Conservation (phyloP, 495 filamentous ascomycete genomes). For the Talaromyces nanjingensis region DNA sequence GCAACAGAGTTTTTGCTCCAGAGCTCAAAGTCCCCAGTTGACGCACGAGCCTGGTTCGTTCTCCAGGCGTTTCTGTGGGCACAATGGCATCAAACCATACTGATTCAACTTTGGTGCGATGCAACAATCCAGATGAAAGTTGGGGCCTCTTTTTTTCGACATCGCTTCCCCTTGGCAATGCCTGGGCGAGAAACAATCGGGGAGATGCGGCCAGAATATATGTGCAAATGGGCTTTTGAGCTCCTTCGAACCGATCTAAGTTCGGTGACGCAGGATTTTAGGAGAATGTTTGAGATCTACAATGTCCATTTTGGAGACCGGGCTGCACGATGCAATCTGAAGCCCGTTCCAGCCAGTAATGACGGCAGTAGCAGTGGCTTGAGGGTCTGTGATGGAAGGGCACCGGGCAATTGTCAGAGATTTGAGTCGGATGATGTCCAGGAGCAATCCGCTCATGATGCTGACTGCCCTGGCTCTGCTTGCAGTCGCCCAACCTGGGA, state of each 20-base stretch:
- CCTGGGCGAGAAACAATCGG: background rate
- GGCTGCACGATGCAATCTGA: constrained; percentile 1
- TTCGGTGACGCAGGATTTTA: background rate
- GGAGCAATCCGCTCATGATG: constrained; percentile 13
- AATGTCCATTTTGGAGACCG: background rate
- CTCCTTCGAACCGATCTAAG: constrained; percentile 5
- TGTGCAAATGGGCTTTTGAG: constrained; percentile 18
- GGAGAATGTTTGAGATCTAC: constrained; percentile 1
- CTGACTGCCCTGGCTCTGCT: constrained; percentile 3
- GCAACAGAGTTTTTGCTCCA: background rate
- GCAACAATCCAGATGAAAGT: background rate
- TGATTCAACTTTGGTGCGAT: constrained; percentile 13
- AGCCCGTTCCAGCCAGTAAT: constrained; percentile 2
- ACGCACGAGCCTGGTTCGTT: constrained; percentile 7
- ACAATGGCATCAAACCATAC: constrained; percentile 12
- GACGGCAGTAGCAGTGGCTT: background rate
- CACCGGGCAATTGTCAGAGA: constrained; percentile 10
- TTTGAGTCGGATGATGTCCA: constrained; percentile 11
- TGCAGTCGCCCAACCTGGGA: constrained; percentile 12
- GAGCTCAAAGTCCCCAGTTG: background rate
- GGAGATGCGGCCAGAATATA: constrained; percentile 2
- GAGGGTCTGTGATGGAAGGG: constrained; percentile 11
- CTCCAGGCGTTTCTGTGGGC: constrained; percentile 14
- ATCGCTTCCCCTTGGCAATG: constrained; percentile 2
- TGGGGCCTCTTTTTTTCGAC: background rate